Percentiles rank a stretch among this genome's conserved stretches.
Conservation (phyloP, 2,329 filamentous ascomycete species). For the Fusarium austroafricanum region DNA sequence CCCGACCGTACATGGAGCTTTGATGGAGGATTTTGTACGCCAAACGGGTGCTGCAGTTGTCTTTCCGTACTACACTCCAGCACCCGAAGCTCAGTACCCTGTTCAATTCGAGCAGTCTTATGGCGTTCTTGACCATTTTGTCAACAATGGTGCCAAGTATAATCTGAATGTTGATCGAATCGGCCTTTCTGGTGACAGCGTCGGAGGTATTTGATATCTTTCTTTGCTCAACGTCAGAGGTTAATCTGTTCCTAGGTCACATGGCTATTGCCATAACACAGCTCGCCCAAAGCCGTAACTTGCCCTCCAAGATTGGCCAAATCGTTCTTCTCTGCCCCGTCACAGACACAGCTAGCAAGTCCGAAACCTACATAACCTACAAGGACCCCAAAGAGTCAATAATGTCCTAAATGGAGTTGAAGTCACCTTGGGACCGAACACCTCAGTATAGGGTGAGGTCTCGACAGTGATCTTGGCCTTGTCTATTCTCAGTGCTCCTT, state of each 20-base stretch:
- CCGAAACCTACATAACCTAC: conserved; percentile 17
- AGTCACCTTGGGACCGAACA: no score
- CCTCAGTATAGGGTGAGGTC: no score
- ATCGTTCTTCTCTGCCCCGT: conserved; percentile 25
- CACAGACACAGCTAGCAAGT: conserved; percentile 25
- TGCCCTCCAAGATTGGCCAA: conserved; percentile 10
- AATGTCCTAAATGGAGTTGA: no score
- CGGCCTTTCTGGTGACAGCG: conserved; percentile 25
- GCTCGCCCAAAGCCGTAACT: conserved; percentile 2
- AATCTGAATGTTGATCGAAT: conserved; percentile 3
- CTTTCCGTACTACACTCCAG: conserved; percentile 28
- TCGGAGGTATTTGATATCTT: background rate
- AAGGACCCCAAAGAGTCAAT: no score
- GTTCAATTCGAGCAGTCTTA: conserved; percentile 28
- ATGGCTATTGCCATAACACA: conserved; percentile 31
- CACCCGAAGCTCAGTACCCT: conserved; percentile 27
- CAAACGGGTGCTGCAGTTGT: conserved; percentile 28
- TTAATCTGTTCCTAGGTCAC: conserved; percentile 6
- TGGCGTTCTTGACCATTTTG: conserved; percentile 15
- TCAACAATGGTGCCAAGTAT: conserved; percentile 9
- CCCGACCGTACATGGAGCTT: conserved; percentile 7
- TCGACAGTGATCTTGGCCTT: no score
- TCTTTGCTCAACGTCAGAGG: accelerated
- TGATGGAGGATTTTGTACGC: conserved; percentile 28
- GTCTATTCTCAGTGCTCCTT: no score